Evolutionary conservation across 139 green algal genomes (phyloP).

Genomic region (Raphidocelis subcapitata): DNA sequence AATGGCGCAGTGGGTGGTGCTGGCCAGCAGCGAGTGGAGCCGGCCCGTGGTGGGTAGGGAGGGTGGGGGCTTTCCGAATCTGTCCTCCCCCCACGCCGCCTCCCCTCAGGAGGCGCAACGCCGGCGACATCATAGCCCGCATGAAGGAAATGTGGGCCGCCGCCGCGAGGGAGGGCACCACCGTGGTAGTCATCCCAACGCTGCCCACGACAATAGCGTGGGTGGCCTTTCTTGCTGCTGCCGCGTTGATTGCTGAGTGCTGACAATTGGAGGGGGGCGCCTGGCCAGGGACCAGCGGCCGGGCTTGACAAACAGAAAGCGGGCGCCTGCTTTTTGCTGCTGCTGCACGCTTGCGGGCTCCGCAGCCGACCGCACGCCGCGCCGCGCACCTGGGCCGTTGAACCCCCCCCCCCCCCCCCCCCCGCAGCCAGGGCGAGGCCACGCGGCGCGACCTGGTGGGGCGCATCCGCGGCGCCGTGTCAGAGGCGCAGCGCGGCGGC

Average conservation of each 20-base stretch:
- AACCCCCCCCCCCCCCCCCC: background rate
- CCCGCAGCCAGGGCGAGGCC: slow-evolving; percentile 2
- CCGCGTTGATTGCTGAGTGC: background rate
- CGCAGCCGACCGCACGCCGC: background rate
- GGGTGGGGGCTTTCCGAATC: no score
- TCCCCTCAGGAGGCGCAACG: no score
- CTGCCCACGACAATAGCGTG: slow-evolving; percentile 14
- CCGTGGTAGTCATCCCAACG: slow-evolving; percentile 19
- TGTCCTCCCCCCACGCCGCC: no score
- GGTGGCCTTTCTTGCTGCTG: background rate
- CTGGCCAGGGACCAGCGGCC: background rate
- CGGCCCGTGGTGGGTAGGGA: no score
- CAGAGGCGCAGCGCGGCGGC: background rate
- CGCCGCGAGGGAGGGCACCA: slow-evolving; percentile 7
- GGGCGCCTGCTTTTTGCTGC: no score
- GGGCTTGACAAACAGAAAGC: background rate
- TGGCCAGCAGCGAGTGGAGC: no score
- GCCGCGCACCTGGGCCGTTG: background rate
- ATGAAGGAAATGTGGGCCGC: slow-evolving; percentile 21
- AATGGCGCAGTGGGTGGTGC: background rate
- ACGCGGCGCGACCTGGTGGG: background rate
- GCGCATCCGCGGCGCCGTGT: slow-evolving; percentile 2
- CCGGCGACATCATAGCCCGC: background rate
- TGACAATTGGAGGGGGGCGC: background rate
- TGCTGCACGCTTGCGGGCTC: background rate